phyloP scores from a whole-genome alignment of 441 rosid genomes.

The Croton setiger region DNA sequence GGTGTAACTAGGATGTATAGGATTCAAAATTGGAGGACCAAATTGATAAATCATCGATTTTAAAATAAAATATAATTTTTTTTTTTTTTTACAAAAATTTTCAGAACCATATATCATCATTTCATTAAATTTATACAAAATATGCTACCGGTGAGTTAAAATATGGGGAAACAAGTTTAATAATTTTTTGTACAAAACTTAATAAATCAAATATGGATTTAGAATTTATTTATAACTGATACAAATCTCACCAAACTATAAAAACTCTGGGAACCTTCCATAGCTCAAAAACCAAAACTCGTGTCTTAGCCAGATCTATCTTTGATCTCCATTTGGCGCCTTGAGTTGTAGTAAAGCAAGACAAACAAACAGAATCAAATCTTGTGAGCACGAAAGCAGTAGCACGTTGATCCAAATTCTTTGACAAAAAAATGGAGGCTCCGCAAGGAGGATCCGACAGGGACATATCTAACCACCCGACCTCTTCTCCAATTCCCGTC shows the following conservation, averaged over 20 bases:
- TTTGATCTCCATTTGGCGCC: not conserved
- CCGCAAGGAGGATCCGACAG: constrained; percentile 72
- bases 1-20: too few species aligned
- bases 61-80: too few species aligned
- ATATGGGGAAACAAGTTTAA: too few species aligned
- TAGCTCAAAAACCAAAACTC: not conserved
- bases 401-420: constrained; percentile 23
- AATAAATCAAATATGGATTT: too few species aligned
- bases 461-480: constrained; percentile 53
- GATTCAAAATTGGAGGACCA: too few species aligned
- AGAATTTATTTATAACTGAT: too few species aligned
- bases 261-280: not conserved
- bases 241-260: not conserved
- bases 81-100: too few species aligned
- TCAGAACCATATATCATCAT: too few species aligned
- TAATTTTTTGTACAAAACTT: too few species aligned
- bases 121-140: too few species aligned
- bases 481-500: constrained; percentile 74
- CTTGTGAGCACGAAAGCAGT: not conserved
- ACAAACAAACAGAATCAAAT: not conserved
- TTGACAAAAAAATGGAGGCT: constrained; percentile 53
- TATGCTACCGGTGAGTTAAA: too few species aligned
- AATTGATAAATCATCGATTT: too few species aligned
- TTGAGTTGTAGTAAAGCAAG: not conserved
- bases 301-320: constrained; percentile 6